Conservation (phyloP, 2,329 filamentous ascomycete genomes). For the Thielaviopsis musarum region DNA sequence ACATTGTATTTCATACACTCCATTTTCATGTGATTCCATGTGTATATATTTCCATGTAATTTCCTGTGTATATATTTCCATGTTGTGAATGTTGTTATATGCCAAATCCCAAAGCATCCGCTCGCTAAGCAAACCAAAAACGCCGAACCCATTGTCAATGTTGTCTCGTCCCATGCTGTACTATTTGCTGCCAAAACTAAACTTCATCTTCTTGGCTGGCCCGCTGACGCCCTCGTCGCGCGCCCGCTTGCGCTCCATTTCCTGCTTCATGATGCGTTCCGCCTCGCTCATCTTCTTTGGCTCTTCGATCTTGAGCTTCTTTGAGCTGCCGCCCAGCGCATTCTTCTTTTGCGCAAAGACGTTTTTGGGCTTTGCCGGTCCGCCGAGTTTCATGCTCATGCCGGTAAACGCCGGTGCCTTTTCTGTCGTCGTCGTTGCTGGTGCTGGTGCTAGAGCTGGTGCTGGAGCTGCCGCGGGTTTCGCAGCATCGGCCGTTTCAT, state of each 20-base stretch:
- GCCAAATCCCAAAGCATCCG: neutral
- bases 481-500: conserved; percentile 10
- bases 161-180: neutral
- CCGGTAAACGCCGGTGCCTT: conserved; percentile 18
- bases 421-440: conserved; percentile 24
- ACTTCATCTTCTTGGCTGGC: conserved; percentile 26
- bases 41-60: neutral
- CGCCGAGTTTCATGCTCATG: conserved; percentile 46
- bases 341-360: conserved; percentile 36
- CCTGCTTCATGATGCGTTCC: conserved; percentile 77
- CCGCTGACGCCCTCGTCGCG: conserved; percentile 30
- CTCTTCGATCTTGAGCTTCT: conserved; percentile 43
- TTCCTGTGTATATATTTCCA: neutral
- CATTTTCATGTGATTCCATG: neutral
- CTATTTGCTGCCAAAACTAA: conserved; percentile 9
- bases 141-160: neutral
- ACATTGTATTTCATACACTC: neutral
- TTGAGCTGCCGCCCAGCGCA: conserved; percentile 15
- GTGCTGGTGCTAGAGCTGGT: conserved; percentile 2
- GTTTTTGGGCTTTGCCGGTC: conserved; percentile 47
- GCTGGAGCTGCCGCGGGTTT: neutral
- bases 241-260: conserved; percentile 53
- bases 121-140: neutral
- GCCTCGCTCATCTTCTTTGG: conserved; percentile 78
- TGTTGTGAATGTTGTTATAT: neutral